Base-by-base conservation (phyloP, 2,329 filamentous ascomycete genomes). In the Akanthomyces muscarius region DNA sequence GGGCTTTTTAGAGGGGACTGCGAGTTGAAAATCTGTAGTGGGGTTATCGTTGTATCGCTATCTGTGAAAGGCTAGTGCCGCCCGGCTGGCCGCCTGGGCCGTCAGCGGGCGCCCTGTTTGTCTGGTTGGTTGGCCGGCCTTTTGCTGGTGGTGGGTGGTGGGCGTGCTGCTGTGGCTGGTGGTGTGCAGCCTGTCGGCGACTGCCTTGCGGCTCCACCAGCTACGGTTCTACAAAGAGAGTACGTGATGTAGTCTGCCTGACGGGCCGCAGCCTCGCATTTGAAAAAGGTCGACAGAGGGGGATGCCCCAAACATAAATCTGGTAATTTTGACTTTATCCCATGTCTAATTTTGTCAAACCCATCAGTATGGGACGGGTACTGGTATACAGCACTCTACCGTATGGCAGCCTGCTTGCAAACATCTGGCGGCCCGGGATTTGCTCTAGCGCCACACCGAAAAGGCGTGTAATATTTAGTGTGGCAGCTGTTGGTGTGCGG, bases 1-100 rank as follows among this genome's bases (percentile, higher is more conserved):
- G 58, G 45, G 45, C 48, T 61, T 61, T 61, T 61, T 52, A 28
- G 48, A 53, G 58, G 58, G 58, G 38, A 52, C 61, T n/a, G 36
- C 28, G 7, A 51, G 54, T 63, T 59, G 62, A 64, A 64, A 64
- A 64, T 64, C 62, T 64, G 56, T 64, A 53, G 62, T 61, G 62
- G 62, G 62, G 62, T 47, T 53, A 36, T 33, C 14, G 23, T 16
- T 59, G 33, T 54, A 61, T 54, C 50, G 50, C 50, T 54, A 55
- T 48, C 59, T 61, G 41, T 48, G 59, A 30, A 30, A 59, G 56
- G 56, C 56, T 50, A 59, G 45, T 55, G 52, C 52, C 36, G 50
- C n/a, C 30, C 28, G 42, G 25, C 28, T 47, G 28, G 41, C 42
- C 18, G 42, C 25, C 38, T 53, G 51, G 25, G 28, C 45, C 23